Conservation (phyloP, 169 alveolate genomes). For the Fabrea salina region DNA sequence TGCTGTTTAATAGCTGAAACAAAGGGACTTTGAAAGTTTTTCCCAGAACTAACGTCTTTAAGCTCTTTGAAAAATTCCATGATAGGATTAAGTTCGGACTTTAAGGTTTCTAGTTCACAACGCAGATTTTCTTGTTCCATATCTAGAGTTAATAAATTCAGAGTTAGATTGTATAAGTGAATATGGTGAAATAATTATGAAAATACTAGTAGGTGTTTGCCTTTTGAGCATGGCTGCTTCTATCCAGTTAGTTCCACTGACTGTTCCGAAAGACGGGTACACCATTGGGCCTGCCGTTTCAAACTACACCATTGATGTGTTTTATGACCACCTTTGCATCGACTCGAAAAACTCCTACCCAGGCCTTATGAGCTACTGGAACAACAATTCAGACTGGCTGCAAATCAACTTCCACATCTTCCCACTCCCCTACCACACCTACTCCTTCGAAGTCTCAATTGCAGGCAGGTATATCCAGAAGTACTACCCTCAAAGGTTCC, state of each 20-base stretch:
- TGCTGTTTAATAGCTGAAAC: too few relatives aligned
- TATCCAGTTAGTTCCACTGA: not conserved
- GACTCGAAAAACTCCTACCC: slow-evolving; percentile 7
- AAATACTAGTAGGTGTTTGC: not conserved
- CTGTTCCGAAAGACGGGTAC: slow-evolving; percentile 6
- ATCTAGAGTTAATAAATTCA: too few relatives aligned
- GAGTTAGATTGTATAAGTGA: too few relatives aligned
- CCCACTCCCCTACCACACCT: slow-evolving; percentile 27
- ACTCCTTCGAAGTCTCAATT: not conserved
- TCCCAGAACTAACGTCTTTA: too few relatives aligned
- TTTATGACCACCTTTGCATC: slow-evolving; percentile 2
- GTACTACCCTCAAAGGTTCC: slow-evolving; percentile 1
- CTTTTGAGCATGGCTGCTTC: not conserved
- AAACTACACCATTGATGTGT: not conserved
- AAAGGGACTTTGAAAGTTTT: too few relatives aligned
- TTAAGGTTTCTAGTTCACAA: too few relatives aligned
- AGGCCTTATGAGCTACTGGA: not conserved
- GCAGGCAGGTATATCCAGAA: slow-evolving; percentile 18
- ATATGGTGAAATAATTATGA: too few relatives aligned
- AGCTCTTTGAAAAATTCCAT: too few relatives aligned
- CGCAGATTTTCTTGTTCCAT: too few relatives aligned
- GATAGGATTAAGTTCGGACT: too few relatives aligned
- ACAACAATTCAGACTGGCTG: slow-evolving; percentile 4
- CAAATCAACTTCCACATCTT: slow-evolving; percentile 1
- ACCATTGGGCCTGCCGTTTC: not conserved